A percentile compares a stretch with the other conserved stretches of the same genome.
Conservation (phyloP, 2,329 filamentous ascomycete genomes). For the Leptographium lundbergii region DNA sequence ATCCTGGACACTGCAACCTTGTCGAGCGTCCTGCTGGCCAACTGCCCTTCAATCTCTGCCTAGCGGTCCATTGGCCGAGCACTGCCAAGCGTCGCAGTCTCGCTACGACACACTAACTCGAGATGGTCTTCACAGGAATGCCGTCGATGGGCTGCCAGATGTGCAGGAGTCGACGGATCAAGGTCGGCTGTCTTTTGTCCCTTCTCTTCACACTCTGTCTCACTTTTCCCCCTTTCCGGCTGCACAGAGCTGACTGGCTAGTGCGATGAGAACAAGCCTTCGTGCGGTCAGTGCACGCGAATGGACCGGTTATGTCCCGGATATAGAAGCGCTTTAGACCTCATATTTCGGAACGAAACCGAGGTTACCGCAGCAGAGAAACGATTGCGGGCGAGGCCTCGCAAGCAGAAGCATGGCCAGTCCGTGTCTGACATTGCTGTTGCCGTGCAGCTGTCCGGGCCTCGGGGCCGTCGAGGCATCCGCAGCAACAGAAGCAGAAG, state of each 20-base stretch:
- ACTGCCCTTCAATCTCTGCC: no score
- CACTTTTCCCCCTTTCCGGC: no score
- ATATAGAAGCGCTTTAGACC: conserved; percentile 59
- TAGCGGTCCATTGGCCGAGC: no score
- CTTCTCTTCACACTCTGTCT: background rate
- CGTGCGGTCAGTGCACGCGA: conserved; percentile 52
- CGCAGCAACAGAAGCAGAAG: no score
- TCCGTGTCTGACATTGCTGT: background rate
- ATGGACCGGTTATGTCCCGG: conserved; percentile 52
- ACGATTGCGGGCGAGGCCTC: background rate
- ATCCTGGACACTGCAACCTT: no score
- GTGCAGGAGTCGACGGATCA: conserved; percentile 61
- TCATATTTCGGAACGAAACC: conserved; percentile 62
- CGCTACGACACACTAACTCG: conserved; percentile 8
- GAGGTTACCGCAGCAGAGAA: conserved; percentile 26
- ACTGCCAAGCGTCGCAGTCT: no score
- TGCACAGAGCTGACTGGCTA: conserved; percentile 18
- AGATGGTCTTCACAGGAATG: conserved; percentile 54
- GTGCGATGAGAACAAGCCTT: conserved; percentile 57
- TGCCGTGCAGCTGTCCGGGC: no score
- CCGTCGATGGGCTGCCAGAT: conserved; percentile 60
- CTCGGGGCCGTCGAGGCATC: no score
- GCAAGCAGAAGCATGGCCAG: background rate
- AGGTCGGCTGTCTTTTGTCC: conserved; percentile 34
- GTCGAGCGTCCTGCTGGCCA: no score